phyloP scores from a whole-genome alignment of 2,329 filamentous ascomycete genomes.

The Tolypocladium sp. region DNA sequence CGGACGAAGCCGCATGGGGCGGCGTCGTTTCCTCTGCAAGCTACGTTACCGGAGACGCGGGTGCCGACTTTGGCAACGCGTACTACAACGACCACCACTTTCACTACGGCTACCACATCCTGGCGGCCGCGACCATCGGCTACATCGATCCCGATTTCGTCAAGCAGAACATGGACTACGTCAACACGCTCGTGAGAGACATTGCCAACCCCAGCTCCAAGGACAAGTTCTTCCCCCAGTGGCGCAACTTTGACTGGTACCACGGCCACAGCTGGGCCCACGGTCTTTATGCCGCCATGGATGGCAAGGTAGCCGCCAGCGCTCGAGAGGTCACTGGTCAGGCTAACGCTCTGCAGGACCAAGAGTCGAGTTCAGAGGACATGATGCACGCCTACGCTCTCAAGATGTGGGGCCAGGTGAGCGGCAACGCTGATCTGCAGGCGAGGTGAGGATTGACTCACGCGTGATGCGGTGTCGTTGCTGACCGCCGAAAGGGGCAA shows the following conservation, averaged over 20 bases:
- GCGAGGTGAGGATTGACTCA: slow-evolving; percentile 40
- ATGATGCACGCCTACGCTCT: slow-evolving; percentile 77
- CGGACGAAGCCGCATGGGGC: slow-evolving; percentile 54
- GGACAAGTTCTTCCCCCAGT: slow-evolving; percentile 74
- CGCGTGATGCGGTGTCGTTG: slow-evolving; percentile 1
- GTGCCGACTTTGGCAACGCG: slow-evolving; percentile 82
- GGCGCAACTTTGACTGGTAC: slow-evolving; percentile 84
- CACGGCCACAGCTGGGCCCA: slow-evolving; percentile 93
- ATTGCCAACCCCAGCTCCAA: slow-evolving; percentile 62
- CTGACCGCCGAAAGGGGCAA: slow-evolving; percentile 46
- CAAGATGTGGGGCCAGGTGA: slow-evolving; percentile 86
- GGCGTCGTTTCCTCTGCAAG: slow-evolving; percentile 70
- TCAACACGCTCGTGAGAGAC: slow-evolving; percentile 79
- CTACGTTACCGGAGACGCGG: slow-evolving; percentile 59
- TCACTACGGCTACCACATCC: slow-evolving; percentile 83
- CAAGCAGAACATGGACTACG: slow-evolving; percentile 61
- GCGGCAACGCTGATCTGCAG: slow-evolving; percentile 70
- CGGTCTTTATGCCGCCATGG: slow-evolving; percentile 58
- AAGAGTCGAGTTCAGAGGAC: slow-evolving; percentile 88
- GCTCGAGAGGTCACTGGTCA: too few species aligned
- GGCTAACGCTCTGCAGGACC: slow-evolving; percentile 33
- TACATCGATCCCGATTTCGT: slow-evolving; percentile 72
- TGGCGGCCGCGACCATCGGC: slow-evolving; percentile 74
- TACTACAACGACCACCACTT: slow-evolving; percentile 72
- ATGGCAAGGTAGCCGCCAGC: slow-evolving; percentile 53